These are phyloP conservation scores for Penicillium polonicum DNA, from an alignment of 2,329 filamentous ascomycete genomes.

Conservation along the genomic window DNA sequence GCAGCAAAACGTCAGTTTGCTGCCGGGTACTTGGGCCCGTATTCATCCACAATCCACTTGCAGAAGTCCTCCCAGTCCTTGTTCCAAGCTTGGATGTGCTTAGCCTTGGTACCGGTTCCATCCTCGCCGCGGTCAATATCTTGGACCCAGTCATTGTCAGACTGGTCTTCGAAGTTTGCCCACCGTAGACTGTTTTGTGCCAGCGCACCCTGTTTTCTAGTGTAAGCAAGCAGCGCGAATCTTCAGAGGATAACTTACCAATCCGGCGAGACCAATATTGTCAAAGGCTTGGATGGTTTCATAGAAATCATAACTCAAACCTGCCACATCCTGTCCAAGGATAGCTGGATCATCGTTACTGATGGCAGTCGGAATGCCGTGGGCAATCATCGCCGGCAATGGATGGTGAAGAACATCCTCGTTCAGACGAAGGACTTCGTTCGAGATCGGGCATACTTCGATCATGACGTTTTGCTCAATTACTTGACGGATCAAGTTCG, in stretches of 20 bases:
- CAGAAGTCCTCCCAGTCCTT: constrained; percentile 84
- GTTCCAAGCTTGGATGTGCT: constrained; percentile 72
- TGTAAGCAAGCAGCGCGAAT: background rate
- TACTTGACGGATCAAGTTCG: constrained; percentile 78
- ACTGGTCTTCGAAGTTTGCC: constrained; percentile 80
- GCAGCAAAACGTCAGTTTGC: background rate
- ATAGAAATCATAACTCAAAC: constrained; percentile 91
- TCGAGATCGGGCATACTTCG: constrained; percentile 85
- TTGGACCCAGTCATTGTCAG: constrained; percentile 65
- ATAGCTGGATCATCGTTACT: constrained; percentile 91
- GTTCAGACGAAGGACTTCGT: constrained; percentile 79
- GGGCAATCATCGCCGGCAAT: constrained; percentile 75
- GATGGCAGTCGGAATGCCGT: constrained; percentile 76
- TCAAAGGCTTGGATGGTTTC: constrained; percentile 88
- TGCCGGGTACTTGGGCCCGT: constrained; percentile 34
- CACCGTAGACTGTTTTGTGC: constrained; percentile 88
- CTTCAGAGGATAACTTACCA: background rate
- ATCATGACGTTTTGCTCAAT: constrained; percentile 81
- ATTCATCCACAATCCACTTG: constrained; percentile 63
- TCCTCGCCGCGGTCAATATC: constrained; percentile 70
- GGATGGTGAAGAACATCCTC: constrained; percentile 73
- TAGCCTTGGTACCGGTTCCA: constrained; percentile 66
- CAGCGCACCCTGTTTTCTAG: constrained; percentile 47
- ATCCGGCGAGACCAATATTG: constrained; percentile 58
- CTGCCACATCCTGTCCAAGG: constrained; percentile 74